Base-by-base conservation (phyloP, 495 filamentous ascomycete species). In the Penicillium longicatenatum region DNA sequence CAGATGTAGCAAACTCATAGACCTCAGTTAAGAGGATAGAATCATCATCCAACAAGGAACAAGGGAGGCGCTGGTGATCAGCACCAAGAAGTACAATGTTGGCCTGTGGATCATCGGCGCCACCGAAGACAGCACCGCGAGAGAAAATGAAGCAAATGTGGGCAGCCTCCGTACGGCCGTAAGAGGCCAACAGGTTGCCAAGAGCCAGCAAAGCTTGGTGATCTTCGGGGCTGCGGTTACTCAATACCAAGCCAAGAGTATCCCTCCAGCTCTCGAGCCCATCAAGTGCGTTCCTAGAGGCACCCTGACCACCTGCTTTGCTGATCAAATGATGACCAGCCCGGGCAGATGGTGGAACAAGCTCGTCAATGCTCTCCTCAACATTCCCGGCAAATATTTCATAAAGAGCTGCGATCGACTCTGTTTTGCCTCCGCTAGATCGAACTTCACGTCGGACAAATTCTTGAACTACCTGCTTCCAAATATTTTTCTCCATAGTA, bases 221-320 rank as follows among this genome's bases (percentile, higher is more conserved):
- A 70, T 98, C 95, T 21, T 89, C 87, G 6, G 83, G 72, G 49
- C 87, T 95, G 50, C 95, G 84, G 72, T 98, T 98, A 76, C 85
- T 91, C 24, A 97, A 72, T 33, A 97, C 84, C 57, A 98, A 71
- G 1, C 87, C 86, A 17, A 98, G 74, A 2, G 93, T 96, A 70
- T 99, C 94, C 50, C 84, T 85, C 95, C 95, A 99, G 66, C 89
- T 89, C 61, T 97, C 89, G 22, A 99, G 79, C 16, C 94, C 94
- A 65, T 89, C 89, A 20, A 90, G 75, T 0, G 88, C 87, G 69
- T 92, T 88, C 63, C 88, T 89, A 8, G 86, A 81, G 20, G 83
- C 64, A 3, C 82, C 87, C 48, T 81, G 74, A 22, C 81, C 77
- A 58, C 84, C 76, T 26, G 84, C 78, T 50, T 86, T 88, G 64